phyloP scores from a whole-genome alignment of 768 basidiomycete species.

The Psilocybe cyanescens region DNA sequence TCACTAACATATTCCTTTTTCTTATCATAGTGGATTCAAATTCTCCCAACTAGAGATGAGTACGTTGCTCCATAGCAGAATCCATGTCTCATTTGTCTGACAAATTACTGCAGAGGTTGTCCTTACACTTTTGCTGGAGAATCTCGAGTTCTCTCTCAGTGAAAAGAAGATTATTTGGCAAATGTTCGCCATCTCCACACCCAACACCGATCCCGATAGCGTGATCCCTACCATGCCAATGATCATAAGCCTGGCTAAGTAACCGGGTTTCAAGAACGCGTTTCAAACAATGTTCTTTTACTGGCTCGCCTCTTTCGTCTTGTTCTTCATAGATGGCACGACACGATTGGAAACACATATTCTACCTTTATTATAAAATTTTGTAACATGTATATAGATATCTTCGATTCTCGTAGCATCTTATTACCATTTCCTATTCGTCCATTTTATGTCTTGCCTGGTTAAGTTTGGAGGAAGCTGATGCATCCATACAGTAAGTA shows the following conservation, averaged over 20 bases:
- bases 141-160: constrained; percentile 21
- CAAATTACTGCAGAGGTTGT: constrained; percentile 22
- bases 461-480: no score
- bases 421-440: no score
- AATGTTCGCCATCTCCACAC: constrained; percentile 23
- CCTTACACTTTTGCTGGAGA: constrained; percentile 20
- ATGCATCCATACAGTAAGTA: no score
- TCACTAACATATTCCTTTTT: background rate
- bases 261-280: background rate
- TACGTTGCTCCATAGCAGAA: constrained; percentile 25
- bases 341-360: no score
- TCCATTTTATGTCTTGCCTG: no score
- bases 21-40: constrained; percentile 28
- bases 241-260: background rate
- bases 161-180: constrained; percentile 25
- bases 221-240: background rate
- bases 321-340: background rate
- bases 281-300: background rate
- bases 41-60: constrained; percentile 56
- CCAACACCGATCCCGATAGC: constrained; percentile 15
- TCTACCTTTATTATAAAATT: no score
- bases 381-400: no score
- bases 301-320: background rate
- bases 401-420: no score
- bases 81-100: background rate